Evolutionary conservation across 2,329 filamentous ascomycete genomes (phyloP).

Genomic region (Venturia nashicola): DNA sequence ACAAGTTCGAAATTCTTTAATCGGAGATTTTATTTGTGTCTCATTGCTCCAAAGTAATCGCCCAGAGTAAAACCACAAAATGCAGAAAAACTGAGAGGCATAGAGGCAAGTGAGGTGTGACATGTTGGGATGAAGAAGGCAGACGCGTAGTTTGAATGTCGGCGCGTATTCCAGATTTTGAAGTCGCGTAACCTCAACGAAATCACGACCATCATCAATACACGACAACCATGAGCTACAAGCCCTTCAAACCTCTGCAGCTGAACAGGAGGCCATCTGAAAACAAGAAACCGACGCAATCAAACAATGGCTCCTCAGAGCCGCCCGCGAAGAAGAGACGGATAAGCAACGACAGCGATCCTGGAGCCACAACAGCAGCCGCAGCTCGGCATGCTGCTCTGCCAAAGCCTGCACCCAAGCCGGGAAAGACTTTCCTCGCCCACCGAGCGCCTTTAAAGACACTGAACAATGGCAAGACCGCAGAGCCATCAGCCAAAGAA

Average conservation of each 20-base stretch:
- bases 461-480: background rate
- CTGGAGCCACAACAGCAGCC: background rate
- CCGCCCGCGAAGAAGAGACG: slow-evolving; percentile 6
- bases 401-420: slow-evolving; percentile 5
- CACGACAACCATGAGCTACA: slow-evolving; percentile 1
- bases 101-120: background rate
- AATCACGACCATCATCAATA: background rate
- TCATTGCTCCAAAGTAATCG: background rate
- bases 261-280: slow-evolving; percentile 4
- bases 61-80: background rate
- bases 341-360: slow-evolving; percentile 3
- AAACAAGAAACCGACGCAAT: background rate
- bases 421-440: slow-evolving; percentile 4
- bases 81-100: background rate
- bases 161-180: background rate
- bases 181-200: background rate
- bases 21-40: no score
- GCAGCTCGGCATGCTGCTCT: background rate
- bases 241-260: slow-evolving; percentile 11
- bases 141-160: background rate
- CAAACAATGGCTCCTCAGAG: background rate
- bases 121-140: background rate
- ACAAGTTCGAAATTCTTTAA: background rate
- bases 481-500: background rate
- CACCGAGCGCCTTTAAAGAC: slow-evolving; percentile 1